Percentiles rank a stretch among this genome's conserved stretches.
These are phyloP conservation scores for Buxus sempervirens DNA, from an alignment of 164 flowering plant genomes.

Conservation along the genomic window DNA sequence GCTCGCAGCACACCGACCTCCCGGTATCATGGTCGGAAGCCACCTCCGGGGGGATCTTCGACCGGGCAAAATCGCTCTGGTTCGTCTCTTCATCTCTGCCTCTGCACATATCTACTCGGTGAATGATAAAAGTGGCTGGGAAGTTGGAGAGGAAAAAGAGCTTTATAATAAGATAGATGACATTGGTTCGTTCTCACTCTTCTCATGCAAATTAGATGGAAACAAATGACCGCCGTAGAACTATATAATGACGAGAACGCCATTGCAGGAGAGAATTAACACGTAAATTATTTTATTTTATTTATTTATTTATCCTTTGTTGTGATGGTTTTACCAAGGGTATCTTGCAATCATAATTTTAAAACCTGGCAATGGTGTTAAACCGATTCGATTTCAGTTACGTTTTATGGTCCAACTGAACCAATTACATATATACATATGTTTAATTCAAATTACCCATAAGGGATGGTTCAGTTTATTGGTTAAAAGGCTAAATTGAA, in stretches of 20 bases:
- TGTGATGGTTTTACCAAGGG: neutral
- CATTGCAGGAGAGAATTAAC: neutral
- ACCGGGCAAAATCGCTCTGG: neutral
- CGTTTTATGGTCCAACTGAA: too few species aligned
- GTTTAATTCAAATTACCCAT: too few species aligned
- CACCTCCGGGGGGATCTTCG: neutral
- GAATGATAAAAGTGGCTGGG: neutral
- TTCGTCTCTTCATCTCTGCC: slow-evolving; percentile 28
- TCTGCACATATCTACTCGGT: slow-evolving; percentile 37
- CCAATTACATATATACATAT: too few species aligned
- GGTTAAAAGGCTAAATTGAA: too few species aligned
- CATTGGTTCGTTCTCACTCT: neutral
- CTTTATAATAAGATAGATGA: slow-evolving; percentile 8
- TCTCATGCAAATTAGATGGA: slow-evolving; percentile 4
- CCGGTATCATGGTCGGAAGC: neutral
- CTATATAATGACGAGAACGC: slow-evolving; percentile 17
- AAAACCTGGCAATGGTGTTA: too few species aligned
- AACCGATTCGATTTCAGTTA: too few species aligned
- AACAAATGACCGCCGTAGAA: neutral
- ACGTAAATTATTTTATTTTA: too few species aligned
- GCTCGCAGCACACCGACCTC: slow-evolving; percentile 34
- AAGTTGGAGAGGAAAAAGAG: slow-evolving; percentile 6
- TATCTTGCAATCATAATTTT: too few species aligned
- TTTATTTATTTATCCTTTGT: too few species aligned
- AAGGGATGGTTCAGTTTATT: too few species aligned